Evolutionary conservation across 129 eudicot species (phyloP).

Genomic region (Lactuca saligna): DNA sequence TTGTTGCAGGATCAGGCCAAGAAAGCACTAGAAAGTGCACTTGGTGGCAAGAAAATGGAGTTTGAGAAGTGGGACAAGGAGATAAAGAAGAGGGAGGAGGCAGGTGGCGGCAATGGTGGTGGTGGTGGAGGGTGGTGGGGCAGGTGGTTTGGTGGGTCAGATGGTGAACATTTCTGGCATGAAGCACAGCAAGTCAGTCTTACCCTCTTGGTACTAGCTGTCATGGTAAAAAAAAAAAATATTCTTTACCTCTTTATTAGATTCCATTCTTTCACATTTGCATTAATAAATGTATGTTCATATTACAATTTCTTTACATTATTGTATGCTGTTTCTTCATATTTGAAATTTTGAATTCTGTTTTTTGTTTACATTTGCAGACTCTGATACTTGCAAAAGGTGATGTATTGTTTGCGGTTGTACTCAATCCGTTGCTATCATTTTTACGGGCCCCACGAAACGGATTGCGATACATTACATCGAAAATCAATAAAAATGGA

Average conservation of each 20-base stretch:
- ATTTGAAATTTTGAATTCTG: neutral
- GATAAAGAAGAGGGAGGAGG: conserved; percentile 73
- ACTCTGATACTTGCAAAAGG: conserved; percentile 71
- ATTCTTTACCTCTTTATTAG: neutral
- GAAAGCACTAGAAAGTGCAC: conserved; percentile 87
- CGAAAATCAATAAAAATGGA: conserved; percentile 39
- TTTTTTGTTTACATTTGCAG: conserved; percentile 33
- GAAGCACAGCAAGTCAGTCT: conserved; percentile 78
- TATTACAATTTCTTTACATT: too few species aligned
- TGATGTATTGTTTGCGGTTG: conserved; percentile 65
- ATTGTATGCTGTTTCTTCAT: neutral
- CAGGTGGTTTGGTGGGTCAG: conserved; percentile 74
- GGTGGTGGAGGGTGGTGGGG: conserved; percentile 85
- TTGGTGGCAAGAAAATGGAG: conserved; percentile 74
- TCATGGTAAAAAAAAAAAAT: conserved; percentile 42
- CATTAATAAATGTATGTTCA: neutral
- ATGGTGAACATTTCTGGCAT: conserved; percentile 80
- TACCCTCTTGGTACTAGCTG: conserved; percentile 56
- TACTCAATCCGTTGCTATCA: conserved; percentile 67
- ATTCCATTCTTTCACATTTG: neutral
- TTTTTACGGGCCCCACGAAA: conserved; percentile 56
- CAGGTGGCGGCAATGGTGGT: conserved; percentile 65
- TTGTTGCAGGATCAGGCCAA: conserved; percentile 68
- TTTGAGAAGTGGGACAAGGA: conserved; percentile 91
- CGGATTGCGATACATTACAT: conserved; percentile 46